These are phyloP conservation scores for Trametes elegans DNA, from an alignment of 768 basidiomycete genomes.

Conservation along the genomic window DNA sequence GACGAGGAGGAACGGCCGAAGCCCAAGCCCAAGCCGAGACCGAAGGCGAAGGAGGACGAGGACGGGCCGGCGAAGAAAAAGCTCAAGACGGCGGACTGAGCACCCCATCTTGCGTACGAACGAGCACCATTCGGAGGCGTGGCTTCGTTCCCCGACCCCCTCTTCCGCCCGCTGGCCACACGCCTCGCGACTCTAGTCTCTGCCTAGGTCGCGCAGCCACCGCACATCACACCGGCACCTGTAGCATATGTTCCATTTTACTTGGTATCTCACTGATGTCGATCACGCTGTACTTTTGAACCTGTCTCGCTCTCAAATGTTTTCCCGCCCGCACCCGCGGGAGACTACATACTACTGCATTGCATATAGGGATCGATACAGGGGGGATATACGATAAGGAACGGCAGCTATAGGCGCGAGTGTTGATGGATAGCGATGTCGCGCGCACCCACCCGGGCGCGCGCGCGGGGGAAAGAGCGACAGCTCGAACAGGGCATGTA, in stretches of 20 bases:
- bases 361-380: constrained; percentile 10
- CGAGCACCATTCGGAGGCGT: too few relatives aligned
- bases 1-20: constrained; percentile 34
- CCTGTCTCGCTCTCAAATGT: constrained; percentile 1
- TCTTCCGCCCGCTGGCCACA: background rate
- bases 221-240: too few relatives aligned
- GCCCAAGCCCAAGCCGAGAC: constrained; percentile 44
- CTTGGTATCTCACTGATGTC: background rate
- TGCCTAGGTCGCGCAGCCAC: too few relatives aligned
- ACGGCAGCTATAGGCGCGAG: background rate
- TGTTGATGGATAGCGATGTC: too few relatives aligned
- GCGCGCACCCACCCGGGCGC: background rate
- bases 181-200: too few relatives aligned
- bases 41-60: constrained; percentile 42
- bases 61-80: constrained; percentile 74
- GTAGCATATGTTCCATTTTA: constrained; percentile 2
- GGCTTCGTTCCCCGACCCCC: background rate
- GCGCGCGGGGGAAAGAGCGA: background rate
- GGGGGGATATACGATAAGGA: constrained; percentile 2
- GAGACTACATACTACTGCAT: constrained; percentile 12
- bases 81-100: constrained; percentile 51
- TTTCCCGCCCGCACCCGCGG: background rate
- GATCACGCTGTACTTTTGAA: constrained; percentile 4
- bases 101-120: background rate
- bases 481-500: background rate